Conservation (phyloP, 768 basidiomycete genomes). For the Xanthoconium stramineum region DNA sequence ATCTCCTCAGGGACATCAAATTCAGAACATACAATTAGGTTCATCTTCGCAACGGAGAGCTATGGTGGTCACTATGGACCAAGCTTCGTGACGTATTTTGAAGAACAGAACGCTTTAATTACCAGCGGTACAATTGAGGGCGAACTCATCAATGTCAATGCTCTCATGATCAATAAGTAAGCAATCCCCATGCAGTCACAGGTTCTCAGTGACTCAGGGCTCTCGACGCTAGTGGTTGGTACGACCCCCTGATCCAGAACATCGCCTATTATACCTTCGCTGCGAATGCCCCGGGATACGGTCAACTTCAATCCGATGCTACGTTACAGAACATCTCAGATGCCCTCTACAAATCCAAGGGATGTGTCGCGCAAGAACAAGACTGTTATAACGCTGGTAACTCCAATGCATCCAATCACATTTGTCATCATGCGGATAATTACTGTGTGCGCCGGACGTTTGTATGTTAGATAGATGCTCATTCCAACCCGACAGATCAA, state of each 20-base stretch:
- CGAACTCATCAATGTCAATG: constrained; percentile 51
- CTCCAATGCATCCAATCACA: constrained; percentile 41
- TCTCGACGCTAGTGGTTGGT: constrained; percentile 49
- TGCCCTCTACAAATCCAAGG: constrained; percentile 44
- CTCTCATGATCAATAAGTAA: constrained; percentile 65
- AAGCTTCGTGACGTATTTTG: constrained; percentile 60
- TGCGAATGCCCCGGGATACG: constrained; percentile 62
- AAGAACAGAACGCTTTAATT: constrained; percentile 58
- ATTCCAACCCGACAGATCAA: constrained; percentile 31
- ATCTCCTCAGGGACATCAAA: background rate
- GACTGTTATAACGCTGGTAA: constrained; percentile 57
- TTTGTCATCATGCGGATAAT: constrained; percentile 49
- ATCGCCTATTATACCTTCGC: constrained; percentile 60
- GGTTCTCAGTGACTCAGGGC: background rate
- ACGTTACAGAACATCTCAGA: constrained; percentile 47
- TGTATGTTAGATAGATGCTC: background rate
- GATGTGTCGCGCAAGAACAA: constrained; percentile 53
- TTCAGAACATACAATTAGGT: constrained; percentile 33
- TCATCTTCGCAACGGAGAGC: constrained; percentile 63
- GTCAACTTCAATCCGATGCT: constrained; percentile 49
- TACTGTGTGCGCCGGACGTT: constrained; percentile 48
- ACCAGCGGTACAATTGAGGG: constrained; percentile 41
- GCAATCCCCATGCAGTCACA: background rate
- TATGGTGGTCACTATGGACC: constrained; percentile 71
- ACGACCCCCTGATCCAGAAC: constrained; percentile 62